Evolutionary conservation across 768 basidiomycete species (phyloP).

Genomic region (Boletus bicolor): DNA sequence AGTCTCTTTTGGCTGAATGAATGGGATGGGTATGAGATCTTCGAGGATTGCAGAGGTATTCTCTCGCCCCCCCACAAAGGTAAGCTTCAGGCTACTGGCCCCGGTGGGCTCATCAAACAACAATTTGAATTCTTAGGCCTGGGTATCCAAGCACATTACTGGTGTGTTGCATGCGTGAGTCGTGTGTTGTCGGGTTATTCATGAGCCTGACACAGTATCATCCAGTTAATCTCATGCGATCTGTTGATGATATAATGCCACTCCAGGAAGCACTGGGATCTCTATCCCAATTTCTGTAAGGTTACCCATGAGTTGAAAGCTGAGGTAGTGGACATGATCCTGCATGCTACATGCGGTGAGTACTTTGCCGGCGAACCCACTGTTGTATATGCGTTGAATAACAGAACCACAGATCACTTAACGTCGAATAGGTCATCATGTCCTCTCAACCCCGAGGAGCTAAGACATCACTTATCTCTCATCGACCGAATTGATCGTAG

Average conservation of each 20-base stretch:
- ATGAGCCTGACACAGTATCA: conserved; percentile 6
- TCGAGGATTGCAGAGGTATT: conserved; percentile 22
- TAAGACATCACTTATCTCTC: conserved; percentile 25
- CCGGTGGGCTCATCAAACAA: not conserved
- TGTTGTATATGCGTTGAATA: not conserved
- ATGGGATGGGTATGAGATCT: conserved; percentile 35
- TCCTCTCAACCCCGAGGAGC: conserved; percentile 16
- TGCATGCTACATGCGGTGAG: conserved; percentile 29
- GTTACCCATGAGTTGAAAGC: conserved; percentile 26
- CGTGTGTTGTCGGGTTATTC: not conserved
- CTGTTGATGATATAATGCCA: not conserved
- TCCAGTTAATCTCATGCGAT: not conserved
- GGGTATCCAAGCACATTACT: conserved; percentile 37
- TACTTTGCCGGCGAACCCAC: not conserved
- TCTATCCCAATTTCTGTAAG: conserved; percentile 28
- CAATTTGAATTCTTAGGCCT: conserved; percentile 21
- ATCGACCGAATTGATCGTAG: conserved; percentile 26
- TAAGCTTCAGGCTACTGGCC: not conserved
- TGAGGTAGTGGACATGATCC: conserved; percentile 24
- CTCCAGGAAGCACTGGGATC: conserved; percentile 35
- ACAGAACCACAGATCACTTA: conserved; percentile 19
- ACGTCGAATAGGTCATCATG: conserved; percentile 29
- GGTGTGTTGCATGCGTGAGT: conserved; percentile 26
- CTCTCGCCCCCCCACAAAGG: conserved; percentile 26
- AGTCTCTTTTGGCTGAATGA: conserved; percentile 55